Evolutionary conservation across 306 rosid species (phyloP), one percentile per base, ranked within the genome.

Genomic region (Gillenia trifoliata): DNA sequence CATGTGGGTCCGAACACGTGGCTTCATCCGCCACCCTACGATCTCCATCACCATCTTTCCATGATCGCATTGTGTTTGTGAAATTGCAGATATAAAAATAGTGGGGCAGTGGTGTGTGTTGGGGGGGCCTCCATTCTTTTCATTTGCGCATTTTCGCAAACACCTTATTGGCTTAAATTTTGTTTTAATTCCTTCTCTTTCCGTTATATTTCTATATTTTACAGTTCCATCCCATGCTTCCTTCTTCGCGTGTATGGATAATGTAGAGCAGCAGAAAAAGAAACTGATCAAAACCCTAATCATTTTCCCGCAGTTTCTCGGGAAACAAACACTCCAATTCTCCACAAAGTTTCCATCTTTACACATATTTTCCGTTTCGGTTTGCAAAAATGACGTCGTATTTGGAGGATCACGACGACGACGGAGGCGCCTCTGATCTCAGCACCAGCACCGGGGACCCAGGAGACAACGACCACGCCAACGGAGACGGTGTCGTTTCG

Each of bases 371-470:
- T 62, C 2, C 12, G 31, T 11, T 38, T 17, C 15, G 8, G 29
- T 12, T 8, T 15, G 34, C 45, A 5, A 26, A 29, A 50, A 77
- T 72, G 83, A 70, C 76, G 71, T 80, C 85, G 73, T 74, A 72
- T 77, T 63, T 40, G 8, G 79, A 79, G 56, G 84, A 77, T 73
- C 77, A 73, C 15, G 80, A 69, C 38, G 85, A 73, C 76, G 85
- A 79, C 72, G 85, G 23, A 36, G 66, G 40, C 25, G 26, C 68
- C 68, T 84, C 83, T 73, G 88, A 84, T 78, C 80, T 75, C 54
- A 84, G 83, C 83, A 78, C 78, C 54, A 78, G 83, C 83, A 74
- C 77, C 13, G 84, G 71, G 2, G 82, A 80, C 49, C 79, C 38
- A 1, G 74, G 68, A 25, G 80, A 72, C 26, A 52, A 40, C n/a